These are phyloP conservation scores for Chlorella vulgaris DNA, from an alignment of 139 green algal species.

Conservation along the genomic window DNA sequence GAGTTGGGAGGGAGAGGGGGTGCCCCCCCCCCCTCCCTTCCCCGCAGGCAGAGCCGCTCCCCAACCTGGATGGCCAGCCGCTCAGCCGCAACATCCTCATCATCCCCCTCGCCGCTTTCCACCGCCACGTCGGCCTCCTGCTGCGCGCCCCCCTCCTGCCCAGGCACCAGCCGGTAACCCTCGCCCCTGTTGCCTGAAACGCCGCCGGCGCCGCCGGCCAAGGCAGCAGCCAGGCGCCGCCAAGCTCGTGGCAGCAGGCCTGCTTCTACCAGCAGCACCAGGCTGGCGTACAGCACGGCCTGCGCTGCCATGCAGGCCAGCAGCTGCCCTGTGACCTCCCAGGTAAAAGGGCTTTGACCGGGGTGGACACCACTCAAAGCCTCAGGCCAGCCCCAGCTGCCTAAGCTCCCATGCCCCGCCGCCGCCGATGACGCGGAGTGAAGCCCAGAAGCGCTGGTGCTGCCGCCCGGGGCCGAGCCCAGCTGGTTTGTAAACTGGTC, in stretches of 20 bases:
- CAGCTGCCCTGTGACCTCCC: constrained; percentile 27
- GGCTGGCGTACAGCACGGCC: constrained; percentile 47
- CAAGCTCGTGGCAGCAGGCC: constrained; percentile 30
- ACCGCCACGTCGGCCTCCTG: background rate
- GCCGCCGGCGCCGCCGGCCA: constrained; percentile 6
- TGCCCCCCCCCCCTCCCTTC: background rate
- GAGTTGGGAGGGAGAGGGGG: too few species aligned
- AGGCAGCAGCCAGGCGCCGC: background rate
- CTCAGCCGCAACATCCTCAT: constrained; percentile 71
- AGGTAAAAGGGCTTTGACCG: constrained; percentile 6
- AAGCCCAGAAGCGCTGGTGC: background rate
- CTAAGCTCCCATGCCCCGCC: background rate
- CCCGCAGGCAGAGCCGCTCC: background rate
- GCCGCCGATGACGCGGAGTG: background rate
- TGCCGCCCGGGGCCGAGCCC: background rate
- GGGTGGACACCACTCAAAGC: background rate
- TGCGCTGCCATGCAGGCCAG: constrained; percentile 7
- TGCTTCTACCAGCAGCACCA: constrained; percentile 53
- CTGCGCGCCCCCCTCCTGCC: background rate
- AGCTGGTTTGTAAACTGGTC: background rate
- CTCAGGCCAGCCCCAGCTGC: background rate
- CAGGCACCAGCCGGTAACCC: background rate
- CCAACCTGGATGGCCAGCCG: constrained; percentile 44
- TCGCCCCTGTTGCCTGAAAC: background rate
- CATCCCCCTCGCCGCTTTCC: constrained; percentile 41